Conservation (phyloP, 2,329 filamentous ascomycete genomes). For the Fusarium graminum region DNA sequence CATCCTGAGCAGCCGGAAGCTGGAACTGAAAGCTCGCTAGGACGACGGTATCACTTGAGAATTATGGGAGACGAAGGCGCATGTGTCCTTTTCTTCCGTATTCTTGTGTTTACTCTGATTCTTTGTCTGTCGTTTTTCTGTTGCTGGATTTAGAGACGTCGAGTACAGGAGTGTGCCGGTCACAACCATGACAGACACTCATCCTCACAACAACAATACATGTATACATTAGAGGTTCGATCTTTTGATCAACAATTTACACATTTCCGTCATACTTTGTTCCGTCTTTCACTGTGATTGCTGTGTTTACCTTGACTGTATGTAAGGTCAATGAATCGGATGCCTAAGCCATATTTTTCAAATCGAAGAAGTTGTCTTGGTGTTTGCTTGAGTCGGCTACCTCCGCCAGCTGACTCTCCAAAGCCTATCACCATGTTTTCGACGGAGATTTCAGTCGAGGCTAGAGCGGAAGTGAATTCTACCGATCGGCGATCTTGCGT, state of each 20-base stretch:
- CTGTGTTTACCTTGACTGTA: neutral
- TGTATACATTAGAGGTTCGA: conserved; percentile 47
- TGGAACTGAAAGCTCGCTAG: conserved; percentile 53
- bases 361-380: neutral
- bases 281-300: conserved; percentile 4
- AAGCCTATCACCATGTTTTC: conserved; percentile 17
- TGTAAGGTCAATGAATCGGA: neutral
- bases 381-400: conserved; percentile 4
- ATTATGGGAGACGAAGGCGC: conserved; percentile 34
- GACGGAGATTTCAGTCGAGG: conserved; percentile 47
- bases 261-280: conserved; percentile 40
- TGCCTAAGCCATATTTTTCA: conserved; percentile 27
- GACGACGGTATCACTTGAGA: conserved; percentile 50
- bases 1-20: conserved; percentile 55
- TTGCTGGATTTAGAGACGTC: conserved; percentile 47
- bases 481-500: conserved; percentile 38
- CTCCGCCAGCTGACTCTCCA: conserved; percentile 1
- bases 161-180: conserved; percentile 51
- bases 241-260: conserved; percentile 46
- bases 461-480: conserved; percentile 21
- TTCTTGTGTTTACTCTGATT: conserved; percentile 57
- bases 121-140: conserved; percentile 52
- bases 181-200: conserved; percentile 50
- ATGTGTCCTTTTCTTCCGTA: conserved; percentile 39
- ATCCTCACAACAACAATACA: conserved; percentile 46